A percentile compares a stretch with the other conserved stretches of the same genome.
These are phyloP conservation scores for Paraphoma chrysanthemicola DNA, from an alignment of 2,329 filamentous ascomycete species.

Conservation along the genomic window DNA sequence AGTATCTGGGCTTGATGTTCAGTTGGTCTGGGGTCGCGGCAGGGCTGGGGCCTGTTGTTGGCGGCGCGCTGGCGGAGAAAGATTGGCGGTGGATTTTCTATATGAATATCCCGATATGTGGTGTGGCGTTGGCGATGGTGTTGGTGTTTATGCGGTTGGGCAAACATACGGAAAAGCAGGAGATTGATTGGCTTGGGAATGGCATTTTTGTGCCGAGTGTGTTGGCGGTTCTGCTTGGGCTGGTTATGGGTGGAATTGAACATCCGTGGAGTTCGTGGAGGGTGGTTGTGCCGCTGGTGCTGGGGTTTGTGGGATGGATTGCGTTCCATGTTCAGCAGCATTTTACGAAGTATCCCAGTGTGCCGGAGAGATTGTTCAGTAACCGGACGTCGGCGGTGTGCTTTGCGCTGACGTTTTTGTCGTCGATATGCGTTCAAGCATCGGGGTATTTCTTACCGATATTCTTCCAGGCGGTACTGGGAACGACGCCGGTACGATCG, in stretches of 20 bases:
- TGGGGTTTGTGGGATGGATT: slow-evolving; percentile 40
- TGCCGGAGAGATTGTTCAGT: slow-evolving; percentile 15
- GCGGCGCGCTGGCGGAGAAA: slow-evolving; percentile 20
- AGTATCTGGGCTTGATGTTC: not conserved
- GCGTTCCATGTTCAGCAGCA: slow-evolving; percentile 46
- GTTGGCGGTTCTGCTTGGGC: slow-evolving; percentile 47
- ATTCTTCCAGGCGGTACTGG: slow-evolving; percentile 17
- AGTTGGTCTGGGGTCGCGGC: slow-evolving; percentile 8
- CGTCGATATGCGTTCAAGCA: slow-evolving; percentile 7
- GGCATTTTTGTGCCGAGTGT: slow-evolving; percentile 47
- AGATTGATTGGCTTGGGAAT: slow-evolving; percentile 53
- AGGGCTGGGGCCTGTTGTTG: slow-evolving; percentile 19
- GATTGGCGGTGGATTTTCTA: slow-evolving; percentile 56
- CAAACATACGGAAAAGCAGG: not conserved
- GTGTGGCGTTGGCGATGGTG: too few species aligned
- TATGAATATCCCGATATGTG: slow-evolving; percentile 28
- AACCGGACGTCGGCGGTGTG: slow-evolving; percentile 15
- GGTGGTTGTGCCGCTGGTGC: slow-evolving; percentile 50
- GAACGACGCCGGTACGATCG: not conserved
- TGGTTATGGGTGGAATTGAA: slow-evolving; percentile 51
- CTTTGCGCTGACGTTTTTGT: slow-evolving; percentile 10
- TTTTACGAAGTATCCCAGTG: slow-evolving; percentile 23
- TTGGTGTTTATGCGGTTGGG: not conserved
- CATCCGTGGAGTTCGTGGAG: slow-evolving; percentile 51
- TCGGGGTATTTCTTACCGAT: slow-evolving; percentile 15